Evolutionary conservation across 1,139 yeast genomes (phyloP), one percentile per base, ranked within the genome.

Genomic region (Yamadazyma buinensis): DNA sequence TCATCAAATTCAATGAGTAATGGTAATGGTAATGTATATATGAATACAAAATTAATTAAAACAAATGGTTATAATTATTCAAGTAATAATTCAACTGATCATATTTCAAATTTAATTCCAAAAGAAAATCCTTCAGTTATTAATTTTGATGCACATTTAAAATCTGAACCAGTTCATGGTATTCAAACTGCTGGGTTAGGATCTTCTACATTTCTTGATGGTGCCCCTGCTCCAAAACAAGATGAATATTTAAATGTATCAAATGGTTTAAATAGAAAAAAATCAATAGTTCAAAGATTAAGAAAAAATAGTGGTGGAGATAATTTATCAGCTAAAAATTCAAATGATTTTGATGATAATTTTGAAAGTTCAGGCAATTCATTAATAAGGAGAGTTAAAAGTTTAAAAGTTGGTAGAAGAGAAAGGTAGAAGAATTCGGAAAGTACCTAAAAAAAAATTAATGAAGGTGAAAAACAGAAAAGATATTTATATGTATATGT

Each of bases 141-240:
- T 18, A 77, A 78, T 35, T 81, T 88, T 48, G 95, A 90, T 56
- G 74, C 95, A 3, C 75, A 76, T 35, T 63, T 64, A 27, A 83
- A 80, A 54, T 75, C 86, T 9, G 72, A 71, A 29, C 86, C 85
- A 19, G 76, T 90, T 13, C 96, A 90, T 56, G 98, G 97, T 13
- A 76, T 77, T 31, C 70, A 83, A 2, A 84, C 97, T 1, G 73
- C 83, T 37, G 98, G 98, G 1, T 71, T 92, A 33, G 98, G 98
- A 3, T 77, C 94, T 2, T 75, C 95, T 2, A 92, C 98, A 0
- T 92, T 92, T 55, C 59, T 92, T 45, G 97, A 92, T 57, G 98
- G 98, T 24, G 94, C 97, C 0, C 97, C 97, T 13, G 98, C 97
- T 3, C 81, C 95, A 20, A 57, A 51, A 62, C 51, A 51, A 32